Base-by-base conservation (phyloP, 345 rosid genomes). In the Salix brachista region DNA sequence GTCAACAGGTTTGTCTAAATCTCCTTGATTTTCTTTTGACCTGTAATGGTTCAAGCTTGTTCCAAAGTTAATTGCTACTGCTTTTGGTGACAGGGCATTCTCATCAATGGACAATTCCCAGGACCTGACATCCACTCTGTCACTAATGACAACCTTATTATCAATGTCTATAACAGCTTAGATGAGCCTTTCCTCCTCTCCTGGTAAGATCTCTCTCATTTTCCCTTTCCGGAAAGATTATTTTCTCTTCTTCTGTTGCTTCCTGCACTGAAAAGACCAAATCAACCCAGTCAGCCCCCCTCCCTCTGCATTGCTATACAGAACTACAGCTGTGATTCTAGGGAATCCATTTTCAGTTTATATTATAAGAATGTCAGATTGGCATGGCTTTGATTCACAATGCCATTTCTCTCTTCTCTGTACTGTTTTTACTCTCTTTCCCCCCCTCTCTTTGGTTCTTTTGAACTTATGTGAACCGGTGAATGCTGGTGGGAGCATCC, bases 1-100 rank as follows among this genome's bases (percentile, higher is more conserved):
- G 90, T n/a, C 97, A 92, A 75, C 87, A 77, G 91, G 97, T 92
- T 76, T 41, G 32, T 76, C 23, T 23, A 8, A 41, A 1, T 66
- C 54, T 28, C 12, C 37, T 48, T 76, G 16, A 14, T 11, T 6
- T 69, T 37, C 48, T n/a, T 30, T 52, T 61, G 37, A 70, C 42
- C 30, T 76, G 21, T 50, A 41, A 36, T 82, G 65, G 25, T n/a
- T 58, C 3, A 8, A n/a, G 25, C 8, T 3, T 1, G 23, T n/a
- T 12, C 28, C 11, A 25, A 23, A 9, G 28, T 25, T 58, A 12
- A 58, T 9, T 10, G 12, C 32, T 60, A 5, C 64, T 32, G 66
- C 0, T 23, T 23, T 37, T 54, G 77, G 56, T 69, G 19, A 46
- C 73, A 79, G 81, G 81, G 81, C 34, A 81, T 81, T 11, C 81